These are phyloP conservation scores for Podaxis pistillaris DNA, from an alignment of 768 basidiomycete species.

Conservation along the genomic window DNA sequence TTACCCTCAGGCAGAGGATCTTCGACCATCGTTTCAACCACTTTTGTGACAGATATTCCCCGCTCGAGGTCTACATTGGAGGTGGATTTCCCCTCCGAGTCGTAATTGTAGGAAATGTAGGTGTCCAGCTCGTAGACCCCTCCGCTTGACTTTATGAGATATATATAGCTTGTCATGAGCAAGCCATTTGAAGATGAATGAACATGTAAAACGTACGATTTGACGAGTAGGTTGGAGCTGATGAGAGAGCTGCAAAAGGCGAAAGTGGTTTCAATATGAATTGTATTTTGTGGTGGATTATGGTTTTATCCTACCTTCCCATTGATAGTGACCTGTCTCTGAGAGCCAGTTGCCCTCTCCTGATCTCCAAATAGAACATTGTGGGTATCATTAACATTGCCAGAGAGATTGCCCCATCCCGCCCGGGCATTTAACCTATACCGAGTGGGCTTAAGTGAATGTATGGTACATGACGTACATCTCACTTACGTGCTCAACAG, in stretches of 20 bases:
- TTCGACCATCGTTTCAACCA: conserved; percentile 1
- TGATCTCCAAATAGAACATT: conserved; percentile 11
- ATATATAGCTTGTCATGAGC: not conserved
- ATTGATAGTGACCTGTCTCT: not conserved
- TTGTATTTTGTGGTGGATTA: not conserved
- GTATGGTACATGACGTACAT: not conserved
- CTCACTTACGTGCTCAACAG: conserved; percentile 22
- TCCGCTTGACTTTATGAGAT: not conserved
- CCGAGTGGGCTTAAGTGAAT: not conserved
- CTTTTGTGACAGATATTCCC: not conserved
- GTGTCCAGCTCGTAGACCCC: not conserved
- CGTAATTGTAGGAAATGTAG: conserved; percentile 1
- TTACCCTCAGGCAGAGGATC: not conserved
- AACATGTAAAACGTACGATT: not conserved
- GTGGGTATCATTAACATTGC: not conserved
- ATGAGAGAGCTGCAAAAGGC: not conserved
- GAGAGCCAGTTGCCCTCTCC: not conserved
- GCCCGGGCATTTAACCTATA: conserved; percentile 24
- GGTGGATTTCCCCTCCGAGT: not conserved
- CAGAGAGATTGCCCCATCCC: conserved; percentile 16
- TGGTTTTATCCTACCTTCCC: not conserved
- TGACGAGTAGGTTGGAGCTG: not conserved
- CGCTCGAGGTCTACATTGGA: not conserved
- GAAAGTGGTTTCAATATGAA: not conserved
- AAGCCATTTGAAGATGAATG: not conserved